Conservation (phyloP, 495 filamentous ascomycete genomes). For the Penicillium antarcticum region DNA sequence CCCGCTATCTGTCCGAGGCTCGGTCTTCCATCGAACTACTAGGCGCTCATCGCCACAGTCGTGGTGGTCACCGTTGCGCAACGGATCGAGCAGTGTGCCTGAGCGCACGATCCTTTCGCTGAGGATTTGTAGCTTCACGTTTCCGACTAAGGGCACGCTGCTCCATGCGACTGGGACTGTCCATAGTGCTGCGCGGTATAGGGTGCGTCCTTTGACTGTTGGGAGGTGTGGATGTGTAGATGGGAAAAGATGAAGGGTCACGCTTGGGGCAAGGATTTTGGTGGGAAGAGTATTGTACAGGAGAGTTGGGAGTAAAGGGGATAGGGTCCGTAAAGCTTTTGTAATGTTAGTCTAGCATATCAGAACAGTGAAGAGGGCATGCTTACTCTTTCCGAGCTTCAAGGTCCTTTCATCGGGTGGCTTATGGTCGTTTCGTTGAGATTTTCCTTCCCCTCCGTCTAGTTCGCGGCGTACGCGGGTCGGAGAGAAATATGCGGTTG, state of each 20-base stretch:
- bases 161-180: conserved; percentile 95
- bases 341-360: neutral
- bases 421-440: conserved; percentile 33
- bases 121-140: conserved; percentile 80
- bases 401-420: conserved; percentile 74
- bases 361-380: neutral
- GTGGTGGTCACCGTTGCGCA: conserved; percentile 17
- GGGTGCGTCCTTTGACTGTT: conserved; percentile 80
- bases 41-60: conserved; percentile 67
- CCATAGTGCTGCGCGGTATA: conserved; percentile 92
- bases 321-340: conserved; percentile 79
- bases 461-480: conserved; percentile 10
- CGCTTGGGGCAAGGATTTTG: conserved; percentile 82
- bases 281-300: conserved; percentile 78
- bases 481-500: conserved; percentile 24
- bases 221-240: conserved; percentile 95
- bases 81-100: conserved; percentile 35
- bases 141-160: conserved; percentile 80
- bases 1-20: conserved; percentile 37
- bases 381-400: conserved; percentile 85
- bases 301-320: conserved; percentile 80
- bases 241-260: conserved; percentile 93
- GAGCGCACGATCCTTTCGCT: conserved; percentile 78
- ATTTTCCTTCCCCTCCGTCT: conserved; percentile 12
- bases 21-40: conserved; percentile 81